These are phyloP conservation scores for Phytopythium montanum DNA, from an alignment of 352 stramenopile genomes.

Conservation along the genomic window DNA sequence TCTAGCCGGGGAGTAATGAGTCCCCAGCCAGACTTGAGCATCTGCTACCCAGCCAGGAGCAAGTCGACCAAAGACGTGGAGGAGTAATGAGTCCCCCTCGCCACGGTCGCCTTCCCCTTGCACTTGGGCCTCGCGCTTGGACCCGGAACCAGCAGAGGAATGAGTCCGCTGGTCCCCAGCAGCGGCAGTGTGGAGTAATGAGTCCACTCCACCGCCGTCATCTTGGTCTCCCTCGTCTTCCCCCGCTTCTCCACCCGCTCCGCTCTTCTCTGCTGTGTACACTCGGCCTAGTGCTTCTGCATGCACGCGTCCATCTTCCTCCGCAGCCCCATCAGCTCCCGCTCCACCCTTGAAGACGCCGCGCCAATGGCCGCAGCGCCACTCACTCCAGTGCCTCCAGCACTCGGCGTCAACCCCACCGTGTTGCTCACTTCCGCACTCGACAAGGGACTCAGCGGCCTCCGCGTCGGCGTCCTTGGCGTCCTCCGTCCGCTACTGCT, in stretches of 20 bases:
- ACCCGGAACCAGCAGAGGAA: neutral
- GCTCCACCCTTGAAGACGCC: slow-evolving; percentile 36
- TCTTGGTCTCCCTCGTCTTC: neutral
- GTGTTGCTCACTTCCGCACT: slow-evolving; percentile 22
- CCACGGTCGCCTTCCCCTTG: neutral
- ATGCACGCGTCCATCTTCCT: slow-evolving; percentile 63
- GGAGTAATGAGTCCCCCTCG: slow-evolving; percentile 1
- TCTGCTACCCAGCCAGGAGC: too few relatives aligned
- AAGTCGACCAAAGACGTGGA: neutral
- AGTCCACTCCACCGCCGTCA: neutral
- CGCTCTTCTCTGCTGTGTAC: neutral
- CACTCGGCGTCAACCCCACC: slow-evolving; percentile 5
- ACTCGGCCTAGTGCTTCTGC: slow-evolving; percentile 5
- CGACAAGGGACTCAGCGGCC: slow-evolving; percentile 12
- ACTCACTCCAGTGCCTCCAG: neutral
- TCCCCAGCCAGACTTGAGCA: neutral
- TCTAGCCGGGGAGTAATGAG: neutral
- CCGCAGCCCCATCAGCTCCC: slow-evolving; percentile 48
- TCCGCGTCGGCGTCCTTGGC: neutral
- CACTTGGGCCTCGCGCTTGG: neutral
- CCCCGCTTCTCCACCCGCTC: neutral
- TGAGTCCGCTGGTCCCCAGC: neutral
- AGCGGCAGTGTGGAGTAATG: neutral
- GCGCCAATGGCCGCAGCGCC: slow-evolving; percentile 11
- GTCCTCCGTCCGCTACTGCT: neutral